These are phyloP conservation scores for Vicia faba DNA, from an alignment of 306 rosid genomes.

Conservation along the genomic window DNA sequence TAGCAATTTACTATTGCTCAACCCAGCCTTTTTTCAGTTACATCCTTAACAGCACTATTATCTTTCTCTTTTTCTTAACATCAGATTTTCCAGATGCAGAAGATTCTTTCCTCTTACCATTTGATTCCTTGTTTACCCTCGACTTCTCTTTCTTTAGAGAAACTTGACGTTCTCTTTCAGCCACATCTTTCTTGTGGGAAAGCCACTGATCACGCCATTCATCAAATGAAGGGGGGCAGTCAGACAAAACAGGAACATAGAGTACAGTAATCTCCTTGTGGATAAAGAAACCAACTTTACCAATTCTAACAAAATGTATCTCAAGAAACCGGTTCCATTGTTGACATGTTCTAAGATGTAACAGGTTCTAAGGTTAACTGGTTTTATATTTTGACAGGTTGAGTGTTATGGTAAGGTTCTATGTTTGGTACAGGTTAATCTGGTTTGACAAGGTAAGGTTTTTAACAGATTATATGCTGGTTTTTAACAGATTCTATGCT, in stretches of 20 bases:
- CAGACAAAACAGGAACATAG: conserved; percentile 85
- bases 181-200: conserved; percentile 75
- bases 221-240: conserved; percentile 84
- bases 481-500: no score
- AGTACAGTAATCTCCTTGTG: conserved; percentile 91
- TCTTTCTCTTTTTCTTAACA: conserved; percentile 57
- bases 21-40: conserved; percentile 51
- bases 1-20: conserved; percentile 43
- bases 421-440: no score
- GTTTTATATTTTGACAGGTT: no score
- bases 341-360: no score
- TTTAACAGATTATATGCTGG: no score
- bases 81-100: conserved; percentile 50
- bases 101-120: conserved; percentile 65
- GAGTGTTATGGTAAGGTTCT: no score
- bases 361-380: no score
- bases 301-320: conserved; percentile 92
- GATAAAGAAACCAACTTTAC: conserved; percentile 89
- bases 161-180: conserved; percentile 73
- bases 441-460: no score
- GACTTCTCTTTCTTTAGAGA: conserved; percentile 61
- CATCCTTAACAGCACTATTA: conserved; percentile 51
- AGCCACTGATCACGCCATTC: conserved; percentile 91
- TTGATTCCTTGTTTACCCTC: conserved; percentile 51
- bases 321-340: no score